Evolutionary conservation across 2,329 filamentous ascomycete species (phyloP), one percentile per base, ranked within the genome.

Genomic region (Phialocephala subalpina): DNA sequence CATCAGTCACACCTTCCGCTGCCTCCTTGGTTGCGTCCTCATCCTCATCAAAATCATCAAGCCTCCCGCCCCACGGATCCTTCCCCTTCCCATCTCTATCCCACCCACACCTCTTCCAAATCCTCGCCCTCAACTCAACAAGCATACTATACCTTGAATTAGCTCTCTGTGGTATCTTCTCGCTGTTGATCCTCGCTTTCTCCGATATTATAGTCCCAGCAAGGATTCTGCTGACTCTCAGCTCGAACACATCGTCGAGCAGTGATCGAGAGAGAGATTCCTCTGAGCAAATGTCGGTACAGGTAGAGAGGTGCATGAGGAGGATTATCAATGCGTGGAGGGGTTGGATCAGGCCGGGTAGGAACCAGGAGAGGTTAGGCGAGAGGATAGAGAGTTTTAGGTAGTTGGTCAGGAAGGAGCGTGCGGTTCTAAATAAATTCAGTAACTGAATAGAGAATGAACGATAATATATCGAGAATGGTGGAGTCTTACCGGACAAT

Each of bases 311-410:
- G 27, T 66, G 53, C 56, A 63, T 63, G 18, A 66, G 57, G 16
- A 63, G 47, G 57, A 66, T 66, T 16, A 66, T 47, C 0, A 66
- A 6, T 25, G 64, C 64, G 40, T 63, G 64, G 14, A 63, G 36
- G 7, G 64, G 60, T 29, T 63, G 56, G 25, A 66, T 57, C 25
- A 63, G 60, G 18, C 56, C 49, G 25, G 56, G 35, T 4, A 63
- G 29, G 27, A 52, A 45, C 47, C 49, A 63, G 40, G 42, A 45
- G n/a, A 53, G 29, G 27, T 60, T 12, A 7, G 35, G 16, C 1
- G 36, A 42, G 6, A 29, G 38, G 12, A 2, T 5, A 27, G 47
- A 63, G 14, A 53, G 53, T 16, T 14, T 27, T 18, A 60, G 64
- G 2, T 66, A 63, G 1, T 27, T 29, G 25, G 36, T 35, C 14